Base-by-base conservation (phyloP, 257 asterid species). In the Jasminum sambac region DNA sequence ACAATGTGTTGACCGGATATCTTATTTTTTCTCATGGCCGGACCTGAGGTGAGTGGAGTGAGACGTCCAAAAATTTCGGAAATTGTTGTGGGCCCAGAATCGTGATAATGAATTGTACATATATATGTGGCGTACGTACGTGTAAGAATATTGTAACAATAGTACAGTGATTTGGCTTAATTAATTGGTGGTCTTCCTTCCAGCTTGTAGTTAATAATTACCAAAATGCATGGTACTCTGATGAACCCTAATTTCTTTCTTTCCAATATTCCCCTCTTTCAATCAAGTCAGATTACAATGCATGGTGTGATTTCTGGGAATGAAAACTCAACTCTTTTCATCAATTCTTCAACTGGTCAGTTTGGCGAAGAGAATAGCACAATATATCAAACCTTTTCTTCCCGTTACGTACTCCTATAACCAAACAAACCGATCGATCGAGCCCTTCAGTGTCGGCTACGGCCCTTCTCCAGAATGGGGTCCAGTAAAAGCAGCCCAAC, bases 401-500 rank as follows among this genome's bases (percentile, higher is more conserved):
- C 88, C 9, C 68, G n/a, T n/a, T n/a, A n/a, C 76, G 44, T 74
- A 62, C 66, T 71, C 81, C 1, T 72, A 67, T 52, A 43, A 64
- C 44, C 76, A 76, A 24, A 69, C 16, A 62, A 52, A 55, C 25
- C n/a, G n/a, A n/a, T n/a, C 36, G 23, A 11, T 38, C 74, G 5
- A 75, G 69, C 16, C 77, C 84, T 34, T 37, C 72, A 0, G 77
- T 85, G 87, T 87, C 93, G 1, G 95, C 95, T 1, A 84, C 95
- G 5, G 89, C 95, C 1, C 87, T 88, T 44, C 82, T 87, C 0
- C 94, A 83, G 36, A 83, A 81, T 87, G 80, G 93, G 93, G 1
- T 83, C 90, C 4, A 81, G 87, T 0, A 77, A 74, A 72, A 79
- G 85, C 73, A 74, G 57, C 2, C 80, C 86, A 12, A 12, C 78